Conservation (phyloP, 1,284 basidiomycete species). For the Papiliotrema fonsecae region DNA sequence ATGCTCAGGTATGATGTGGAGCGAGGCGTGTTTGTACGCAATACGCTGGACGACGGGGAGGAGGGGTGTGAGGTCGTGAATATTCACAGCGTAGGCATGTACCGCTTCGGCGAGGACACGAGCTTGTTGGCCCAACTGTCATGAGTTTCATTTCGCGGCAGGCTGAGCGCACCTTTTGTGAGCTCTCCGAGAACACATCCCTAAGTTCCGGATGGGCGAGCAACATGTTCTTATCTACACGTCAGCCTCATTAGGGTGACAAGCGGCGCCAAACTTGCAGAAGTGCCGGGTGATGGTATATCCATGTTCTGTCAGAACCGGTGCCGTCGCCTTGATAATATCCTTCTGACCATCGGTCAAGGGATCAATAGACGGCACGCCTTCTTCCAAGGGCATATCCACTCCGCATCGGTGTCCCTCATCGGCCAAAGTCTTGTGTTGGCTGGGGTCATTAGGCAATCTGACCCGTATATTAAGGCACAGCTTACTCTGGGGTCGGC, state of each 20-base stretch:
- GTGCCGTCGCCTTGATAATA: constrained; percentile 32
- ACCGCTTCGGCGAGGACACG: constrained; percentile 32
- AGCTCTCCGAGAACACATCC: constrained; percentile 32
- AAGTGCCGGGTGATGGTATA: constrained; percentile 31
- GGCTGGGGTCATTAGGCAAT: not conserved
- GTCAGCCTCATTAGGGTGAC: constrained; percentile 1
- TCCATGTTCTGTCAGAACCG: constrained; percentile 34
- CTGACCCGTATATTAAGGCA: too few relatives aligned
- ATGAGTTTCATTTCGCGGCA: not conserved
- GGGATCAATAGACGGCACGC: constrained; percentile 4
- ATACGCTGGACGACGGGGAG: constrained; percentile 33
- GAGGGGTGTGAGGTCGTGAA: constrained; percentile 34
- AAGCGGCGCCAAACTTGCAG: constrained; percentile 11
- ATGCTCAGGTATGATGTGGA: constrained; percentile 34
- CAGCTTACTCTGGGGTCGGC: too few relatives aligned
- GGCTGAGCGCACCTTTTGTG: constrained; percentile 12
- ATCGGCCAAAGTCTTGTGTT: too few relatives aligned
- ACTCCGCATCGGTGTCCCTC: constrained; percentile 1
- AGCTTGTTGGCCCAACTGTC: constrained; percentile 24
- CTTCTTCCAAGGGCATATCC: not conserved
- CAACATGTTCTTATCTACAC: constrained; percentile 30
- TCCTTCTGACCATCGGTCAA: constrained; percentile 31
- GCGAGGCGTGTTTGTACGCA: constrained; percentile 35
- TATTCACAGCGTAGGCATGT: constrained; percentile 37
- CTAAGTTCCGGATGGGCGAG: constrained; percentile 23